Percentiles rank a stretch among this genome's conserved stretches.
These are phyloP conservation scores for Streptanthus diversifolius DNA, from an alignment of 345 rosid genomes.

Conservation along the genomic window DNA sequence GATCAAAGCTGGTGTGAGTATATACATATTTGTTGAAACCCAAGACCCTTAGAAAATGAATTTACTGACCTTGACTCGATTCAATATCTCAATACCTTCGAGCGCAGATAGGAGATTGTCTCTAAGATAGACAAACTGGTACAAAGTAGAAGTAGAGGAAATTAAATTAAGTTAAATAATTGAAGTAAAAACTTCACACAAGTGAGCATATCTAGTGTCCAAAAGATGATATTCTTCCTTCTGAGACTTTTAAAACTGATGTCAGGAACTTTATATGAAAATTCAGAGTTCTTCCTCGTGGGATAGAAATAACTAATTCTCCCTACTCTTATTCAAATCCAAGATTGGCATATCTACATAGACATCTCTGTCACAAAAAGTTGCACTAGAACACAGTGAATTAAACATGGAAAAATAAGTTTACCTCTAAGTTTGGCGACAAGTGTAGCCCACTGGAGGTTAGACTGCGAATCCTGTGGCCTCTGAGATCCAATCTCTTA, in stretches of 20 bases:
- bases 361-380: not conserved
- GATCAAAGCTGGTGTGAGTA: conserved; percentile 8
- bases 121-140: conserved; percentile 95
- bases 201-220: not conserved
- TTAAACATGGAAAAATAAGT: not conserved
- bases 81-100: conserved; percentile 93
- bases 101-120: conserved; percentile 82
- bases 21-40: not conserved
- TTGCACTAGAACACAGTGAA: conserved; percentile 14
- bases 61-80: conserved; percentile 81
- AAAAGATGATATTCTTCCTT: not conserved
- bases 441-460: conserved; percentile 73
- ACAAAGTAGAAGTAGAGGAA: conserved; percentile 26
- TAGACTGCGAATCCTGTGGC: conserved; percentile 82
- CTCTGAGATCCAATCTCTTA: conserved; percentile 96
- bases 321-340: conserved; percentile 9
- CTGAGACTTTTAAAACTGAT: not conserved
- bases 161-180: not conserved
- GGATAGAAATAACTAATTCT: not conserved
- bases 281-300: not conserved
- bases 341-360: not conserved
- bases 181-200: not conserved
- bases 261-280: not conserved
- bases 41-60: not conserved
- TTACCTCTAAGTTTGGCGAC: conserved; percentile 88